Evolutionary conservation across 1,284 basidiomycete genomes (phyloP).

Genomic region (Singerocomus inundabilis): DNA sequence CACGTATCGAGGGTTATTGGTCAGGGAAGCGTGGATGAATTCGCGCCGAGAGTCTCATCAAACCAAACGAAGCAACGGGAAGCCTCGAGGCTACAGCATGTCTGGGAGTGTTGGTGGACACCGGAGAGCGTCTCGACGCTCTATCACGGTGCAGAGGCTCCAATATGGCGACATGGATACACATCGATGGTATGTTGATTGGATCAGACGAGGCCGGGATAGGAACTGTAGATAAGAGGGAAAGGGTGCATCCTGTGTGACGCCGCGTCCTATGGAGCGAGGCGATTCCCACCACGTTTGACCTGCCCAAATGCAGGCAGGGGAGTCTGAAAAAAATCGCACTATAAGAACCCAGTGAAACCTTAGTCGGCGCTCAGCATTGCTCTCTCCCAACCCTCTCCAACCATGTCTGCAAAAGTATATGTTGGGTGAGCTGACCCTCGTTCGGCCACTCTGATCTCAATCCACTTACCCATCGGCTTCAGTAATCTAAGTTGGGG

Average conservation of each 20-base stretch:
- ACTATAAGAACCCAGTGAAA: slow-evolving; percentile 33
- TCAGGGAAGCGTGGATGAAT: neutral
- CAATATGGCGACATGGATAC: too few relatives aligned
- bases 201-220: neutral
- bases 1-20: neutral
- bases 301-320: slow-evolving; percentile 27
- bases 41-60: slow-evolving; percentile 1
- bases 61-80: neutral
- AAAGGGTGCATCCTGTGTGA: neutral
- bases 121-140: too few relatives aligned
- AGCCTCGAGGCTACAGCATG: slow-evolving; percentile 21
- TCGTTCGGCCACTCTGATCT: slow-evolving; percentile 26
- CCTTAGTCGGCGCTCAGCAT: slow-evolving; percentile 15
- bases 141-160: too few relatives aligned
- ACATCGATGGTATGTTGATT: neutral
- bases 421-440: slow-evolving; percentile 76
- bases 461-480: slow-evolving; percentile 19
- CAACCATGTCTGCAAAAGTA: slow-evolving; percentile 71
- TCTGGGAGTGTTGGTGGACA: neutral
- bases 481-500: slow-evolving; percentile 84
- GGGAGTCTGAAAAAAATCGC: slow-evolving; percentile 35
- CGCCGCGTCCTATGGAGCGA: neutral
- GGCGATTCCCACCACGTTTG: slow-evolving; percentile 11
- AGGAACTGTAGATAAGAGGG: slow-evolving; percentile 18
- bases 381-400: slow-evolving; percentile 16